Percentiles rank a stretch among this genome's conserved stretches.
Conservation (phyloP, 805 yeast species). For the Ogataea pilisensis region DNA sequence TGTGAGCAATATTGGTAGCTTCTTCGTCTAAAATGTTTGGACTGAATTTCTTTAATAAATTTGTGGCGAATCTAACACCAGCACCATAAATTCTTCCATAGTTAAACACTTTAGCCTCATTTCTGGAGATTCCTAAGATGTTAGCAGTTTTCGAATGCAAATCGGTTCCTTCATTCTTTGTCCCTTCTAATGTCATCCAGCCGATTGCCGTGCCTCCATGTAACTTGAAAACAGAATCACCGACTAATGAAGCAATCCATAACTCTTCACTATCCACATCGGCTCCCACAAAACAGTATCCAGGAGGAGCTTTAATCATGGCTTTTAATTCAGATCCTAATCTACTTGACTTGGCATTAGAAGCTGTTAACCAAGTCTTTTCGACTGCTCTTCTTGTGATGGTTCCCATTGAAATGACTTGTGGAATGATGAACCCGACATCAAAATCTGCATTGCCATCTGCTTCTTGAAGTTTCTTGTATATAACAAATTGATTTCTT, state of each 20-base stretch:
- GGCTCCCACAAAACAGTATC: conserved; percentile 93
- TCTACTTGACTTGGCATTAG: conserved; percentile 81
- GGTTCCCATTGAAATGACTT: conserved; percentile 90
- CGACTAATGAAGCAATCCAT: conserved; percentile 95
- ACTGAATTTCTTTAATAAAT: conserved; percentile 79
- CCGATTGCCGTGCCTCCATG: conserved; percentile 98
- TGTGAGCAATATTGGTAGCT: conserved; percentile 60
- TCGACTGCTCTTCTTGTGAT: conserved; percentile 95
- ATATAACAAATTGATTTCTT: conserved; percentile 79
- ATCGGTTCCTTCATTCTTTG: conserved; percentile 88
- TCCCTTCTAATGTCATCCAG: conserved; percentile 99
- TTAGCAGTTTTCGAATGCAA: conserved; percentile 90
- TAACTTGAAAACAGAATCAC: conserved; percentile 81
- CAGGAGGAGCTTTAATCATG: conserved; percentile 78
- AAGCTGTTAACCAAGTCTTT: conserved; percentile 96
- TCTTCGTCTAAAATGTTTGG: conserved; percentile 61
- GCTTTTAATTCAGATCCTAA: conserved; percentile 94
- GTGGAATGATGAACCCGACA: conserved; percentile 78
- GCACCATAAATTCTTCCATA: conserved; percentile 98
- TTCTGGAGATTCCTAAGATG: conserved; percentile 82
- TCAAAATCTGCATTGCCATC: conserved; percentile 11
- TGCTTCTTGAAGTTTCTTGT: conserved; percentile 30
- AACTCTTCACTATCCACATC: conserved; percentile 98
- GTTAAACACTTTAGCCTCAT: conserved; percentile 92
- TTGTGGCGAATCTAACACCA: conserved; percentile 84